A percentile compares a stretch with the other conserved stretches of the same genome.
phyloP scores from a whole-genome alignment of 2,329 filamentous ascomycete genomes.

The Fusarium heterosporum region DNA sequence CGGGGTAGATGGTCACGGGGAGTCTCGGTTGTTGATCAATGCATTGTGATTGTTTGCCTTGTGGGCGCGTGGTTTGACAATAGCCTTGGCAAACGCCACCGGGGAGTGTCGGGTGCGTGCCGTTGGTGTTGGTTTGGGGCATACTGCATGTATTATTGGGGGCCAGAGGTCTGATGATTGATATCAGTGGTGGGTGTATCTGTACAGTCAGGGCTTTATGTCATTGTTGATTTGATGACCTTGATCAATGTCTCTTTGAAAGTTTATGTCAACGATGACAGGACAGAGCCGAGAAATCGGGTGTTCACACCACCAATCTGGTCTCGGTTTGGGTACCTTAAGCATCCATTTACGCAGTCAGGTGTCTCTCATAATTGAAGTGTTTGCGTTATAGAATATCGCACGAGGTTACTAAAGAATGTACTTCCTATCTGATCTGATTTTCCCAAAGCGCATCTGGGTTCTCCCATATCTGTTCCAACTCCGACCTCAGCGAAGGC shows the following conservation, averaged over 20 bases:
- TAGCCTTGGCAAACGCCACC: not conserved
- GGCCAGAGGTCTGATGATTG: not conserved
- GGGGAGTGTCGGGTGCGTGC: constrained; percentile 35
- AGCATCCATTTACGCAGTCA: not conserved
- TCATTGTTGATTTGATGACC: too few relatives aligned
- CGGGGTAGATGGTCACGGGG: constrained; percentile 18
- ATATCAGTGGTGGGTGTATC: not conserved
- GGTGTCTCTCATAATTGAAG: not conserved
- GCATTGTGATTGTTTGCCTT: not conserved
- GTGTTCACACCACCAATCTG: not conserved
- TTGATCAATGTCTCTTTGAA: too few relatives aligned
- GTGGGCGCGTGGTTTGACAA: not conserved
- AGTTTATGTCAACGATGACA: not conserved
- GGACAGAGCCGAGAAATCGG: not conserved
- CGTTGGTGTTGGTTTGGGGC: not conserved
- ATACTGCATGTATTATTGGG: not conserved
- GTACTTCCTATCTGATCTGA: not conserved
- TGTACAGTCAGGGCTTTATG: not conserved
- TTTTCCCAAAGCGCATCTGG: constrained; percentile 16
- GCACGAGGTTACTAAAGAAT: too few relatives aligned
- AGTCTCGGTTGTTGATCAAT: constrained; percentile 15
- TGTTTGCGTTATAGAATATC: not conserved
- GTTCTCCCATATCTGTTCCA: constrained; percentile 38
- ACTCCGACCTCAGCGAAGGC: constrained; percentile 33
- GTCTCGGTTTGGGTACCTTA: too few relatives aligned